phyloP scores from a whole-genome alignment of 495 filamentous ascomycete genomes.

The Gamarada debralockiae region DNA sequence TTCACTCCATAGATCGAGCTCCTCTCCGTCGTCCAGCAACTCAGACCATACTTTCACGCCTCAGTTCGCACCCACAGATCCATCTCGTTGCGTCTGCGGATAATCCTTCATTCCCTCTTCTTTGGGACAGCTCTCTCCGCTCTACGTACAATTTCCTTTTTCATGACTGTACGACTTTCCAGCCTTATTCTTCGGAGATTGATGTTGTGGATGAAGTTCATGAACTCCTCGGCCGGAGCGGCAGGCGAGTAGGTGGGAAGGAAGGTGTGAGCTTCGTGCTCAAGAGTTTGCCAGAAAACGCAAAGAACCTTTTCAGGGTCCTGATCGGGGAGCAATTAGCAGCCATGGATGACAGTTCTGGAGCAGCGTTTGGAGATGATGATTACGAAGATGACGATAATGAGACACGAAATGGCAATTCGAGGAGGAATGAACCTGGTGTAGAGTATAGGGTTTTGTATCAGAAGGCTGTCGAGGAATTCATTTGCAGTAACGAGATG shows the following conservation, averaged over 20 bases:
- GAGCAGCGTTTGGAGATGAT: constrained; percentile 37
- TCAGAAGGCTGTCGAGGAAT: constrained; percentile 92
- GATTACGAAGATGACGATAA: constrained; percentile 36
- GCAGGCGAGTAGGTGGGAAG: constrained; percentile 78
- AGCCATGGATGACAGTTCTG: constrained; percentile 48
- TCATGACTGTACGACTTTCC: constrained; percentile 92
- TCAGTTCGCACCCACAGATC: constrained; percentile 71
- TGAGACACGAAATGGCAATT: constrained; percentile 20
- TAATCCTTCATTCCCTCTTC: constrained; percentile 77
- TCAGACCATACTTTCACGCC: constrained; percentile 70
- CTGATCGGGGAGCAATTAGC: constrained; percentile 81
- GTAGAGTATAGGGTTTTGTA: constrained; percentile 90
- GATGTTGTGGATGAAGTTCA: constrained; percentile 86
- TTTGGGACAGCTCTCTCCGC: constrained; percentile 83
- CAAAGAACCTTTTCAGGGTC: constrained; percentile 76
- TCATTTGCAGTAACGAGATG: constrained; percentile 95
- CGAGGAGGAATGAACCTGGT: constrained; percentile 39
- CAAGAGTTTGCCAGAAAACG: constrained; percentile 86
- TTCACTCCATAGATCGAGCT: constrained; percentile 82
- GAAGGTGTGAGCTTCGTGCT: constrained; percentile 92
- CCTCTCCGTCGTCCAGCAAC: constrained; percentile 65
- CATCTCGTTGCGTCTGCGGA: constrained; percentile 77
- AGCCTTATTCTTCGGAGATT: constrained; percentile 61
- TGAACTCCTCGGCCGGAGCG: constrained; percentile 76
- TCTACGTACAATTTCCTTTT: constrained; percentile 81